Conservation (phyloP, 768 basidiomycete species). For the Rhodotorula paludigena region DNA sequence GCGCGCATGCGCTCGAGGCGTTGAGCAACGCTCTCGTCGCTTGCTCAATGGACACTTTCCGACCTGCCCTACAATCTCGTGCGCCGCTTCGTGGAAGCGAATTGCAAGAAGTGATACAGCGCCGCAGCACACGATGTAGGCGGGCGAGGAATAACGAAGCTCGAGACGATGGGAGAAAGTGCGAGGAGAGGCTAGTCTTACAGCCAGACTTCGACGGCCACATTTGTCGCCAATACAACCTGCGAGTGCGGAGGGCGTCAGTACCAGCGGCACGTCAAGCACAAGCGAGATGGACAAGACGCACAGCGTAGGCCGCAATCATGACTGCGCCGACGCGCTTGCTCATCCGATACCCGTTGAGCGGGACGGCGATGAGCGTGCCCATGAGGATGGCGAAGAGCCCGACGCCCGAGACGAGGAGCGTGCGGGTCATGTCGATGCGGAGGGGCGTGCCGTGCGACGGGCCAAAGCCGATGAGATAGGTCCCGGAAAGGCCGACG, state of each 20-base stretch:
- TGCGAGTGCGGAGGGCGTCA: neutral
- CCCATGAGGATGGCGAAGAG: slow-evolving; percentile 67
- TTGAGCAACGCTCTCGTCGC: neutral
- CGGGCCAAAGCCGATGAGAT: slow-evolving; percentile 62
- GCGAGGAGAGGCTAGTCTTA: neutral
- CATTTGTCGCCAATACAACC: slow-evolving; percentile 14
- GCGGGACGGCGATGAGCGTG: slow-evolving; percentile 77
- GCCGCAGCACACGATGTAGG: neutral
- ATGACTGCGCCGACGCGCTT: slow-evolving; percentile 23
- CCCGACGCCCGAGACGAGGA: slow-evolving; percentile 76
- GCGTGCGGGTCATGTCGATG: slow-evolving; percentile 74
- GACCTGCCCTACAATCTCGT: no score
- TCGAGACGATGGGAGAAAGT: neutral
- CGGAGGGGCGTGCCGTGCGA: slow-evolving; percentile 53
- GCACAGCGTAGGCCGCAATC: slow-evolving; percentile 28
- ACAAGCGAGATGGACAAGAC: neutral
- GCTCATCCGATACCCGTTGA: slow-evolving; percentile 71
- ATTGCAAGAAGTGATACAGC: no score
- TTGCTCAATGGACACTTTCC: slow-evolving; percentile 1
- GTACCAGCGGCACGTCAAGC: neutral
- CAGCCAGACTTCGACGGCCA: slow-evolving; percentile 9
- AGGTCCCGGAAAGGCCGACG: slow-evolving; percentile 83
- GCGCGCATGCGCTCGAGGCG: neutral
- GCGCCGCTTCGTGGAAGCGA: no score
- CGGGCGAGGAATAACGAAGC: neutral